Percentiles rank a stretch among this genome's conserved stretches.
These are phyloP conservation scores for Lepidium didymum DNA, from an alignment of 345 rosid genomes.

Conservation along the genomic window DNA sequence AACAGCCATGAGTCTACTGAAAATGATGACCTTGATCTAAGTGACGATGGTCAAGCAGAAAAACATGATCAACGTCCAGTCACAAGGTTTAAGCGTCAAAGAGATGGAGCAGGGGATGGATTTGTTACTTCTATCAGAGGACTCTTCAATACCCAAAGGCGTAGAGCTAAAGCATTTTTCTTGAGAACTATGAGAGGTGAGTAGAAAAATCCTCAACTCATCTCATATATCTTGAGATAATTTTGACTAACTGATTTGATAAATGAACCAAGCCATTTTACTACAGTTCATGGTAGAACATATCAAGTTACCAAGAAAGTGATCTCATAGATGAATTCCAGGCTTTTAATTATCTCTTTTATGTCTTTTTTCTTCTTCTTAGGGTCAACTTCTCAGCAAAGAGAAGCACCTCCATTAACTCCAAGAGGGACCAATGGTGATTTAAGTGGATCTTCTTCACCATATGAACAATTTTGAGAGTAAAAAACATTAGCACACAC, in stretches of 20 bases:
- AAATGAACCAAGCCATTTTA: not conserved
- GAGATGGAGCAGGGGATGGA: conserved; percentile 99
- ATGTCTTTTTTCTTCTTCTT: not conserved
- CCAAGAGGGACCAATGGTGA: conserved; percentile 70
- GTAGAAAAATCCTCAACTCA: not conserved
- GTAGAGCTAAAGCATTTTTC: conserved; percentile 85
- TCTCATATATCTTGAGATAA: not conserved
- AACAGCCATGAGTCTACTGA: conserved; percentile 49
- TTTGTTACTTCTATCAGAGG: conserved; percentile 88
- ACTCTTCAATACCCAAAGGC: conserved; percentile 89
- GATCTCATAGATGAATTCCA: no score
- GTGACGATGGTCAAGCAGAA: conserved; percentile 67
- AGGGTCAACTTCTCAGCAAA: conserved; percentile 76
- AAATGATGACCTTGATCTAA: conserved; percentile 64
- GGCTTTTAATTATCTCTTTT: no score
- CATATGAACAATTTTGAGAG: conserved; percentile 72
- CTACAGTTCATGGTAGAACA: no score
- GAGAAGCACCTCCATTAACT: conserved; percentile 67
- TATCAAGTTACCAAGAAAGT: no score
- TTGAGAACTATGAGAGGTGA: conserved; percentile 90
- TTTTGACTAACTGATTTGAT: not conserved
- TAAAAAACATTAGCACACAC: not conserved
- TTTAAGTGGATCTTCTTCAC: conserved; percentile 70
- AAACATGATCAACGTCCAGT: conserved; percentile 59
- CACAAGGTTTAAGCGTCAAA: conserved; percentile 68